A percentile compares a stretch with the other conserved stretches of the same genome.
These are phyloP conservation scores for Actinidia chinensis DNA, from an alignment of 179 eudicot species.

Conservation along the genomic window DNA sequence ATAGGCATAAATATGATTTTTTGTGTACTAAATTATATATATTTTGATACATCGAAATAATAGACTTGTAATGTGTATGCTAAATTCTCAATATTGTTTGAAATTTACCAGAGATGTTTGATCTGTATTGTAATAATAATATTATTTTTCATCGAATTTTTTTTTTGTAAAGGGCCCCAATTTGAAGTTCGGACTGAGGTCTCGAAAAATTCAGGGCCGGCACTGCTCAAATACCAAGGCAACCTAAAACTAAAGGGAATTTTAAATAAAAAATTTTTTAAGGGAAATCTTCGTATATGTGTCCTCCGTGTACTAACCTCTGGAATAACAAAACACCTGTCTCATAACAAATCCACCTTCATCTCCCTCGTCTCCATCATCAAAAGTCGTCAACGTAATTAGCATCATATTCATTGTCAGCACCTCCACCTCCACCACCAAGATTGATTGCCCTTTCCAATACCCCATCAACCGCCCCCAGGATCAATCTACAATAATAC, in stretches of 20 bases:
- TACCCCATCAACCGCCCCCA: slow-evolving; percentile 92
- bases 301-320: slow-evolving; percentile 56
- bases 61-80: too few species aligned
- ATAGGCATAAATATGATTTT: too few species aligned
- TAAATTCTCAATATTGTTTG: too few species aligned
- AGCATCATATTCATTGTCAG: slow-evolving; percentile 91
- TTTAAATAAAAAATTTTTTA: background rate
- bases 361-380: slow-evolving; percentile 96
- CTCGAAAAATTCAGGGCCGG: too few species aligned
- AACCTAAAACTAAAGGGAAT: background rate
- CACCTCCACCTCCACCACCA: slow-evolving; percentile 99
- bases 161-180: too few species aligned
- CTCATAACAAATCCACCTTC: slow-evolving; percentile 86
- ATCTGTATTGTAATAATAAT: too few species aligned
- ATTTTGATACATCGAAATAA: too few species aligned
- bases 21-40: too few species aligned
- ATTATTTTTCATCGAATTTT: too few species aligned
- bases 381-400: slow-evolving; percentile 94
- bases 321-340: slow-evolving; percentile 60
- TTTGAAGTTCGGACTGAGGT: too few species aligned
- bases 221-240: too few species aligned
- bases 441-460: slow-evolving; percentile 65
- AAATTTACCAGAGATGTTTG: too few species aligned
- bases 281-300: background rate
- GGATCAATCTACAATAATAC: slow-evolving; percentile 50